Evolutionary conservation across 345 rosid genomes (phyloP).

Genomic region (Moricandia moricandioides): DNA sequence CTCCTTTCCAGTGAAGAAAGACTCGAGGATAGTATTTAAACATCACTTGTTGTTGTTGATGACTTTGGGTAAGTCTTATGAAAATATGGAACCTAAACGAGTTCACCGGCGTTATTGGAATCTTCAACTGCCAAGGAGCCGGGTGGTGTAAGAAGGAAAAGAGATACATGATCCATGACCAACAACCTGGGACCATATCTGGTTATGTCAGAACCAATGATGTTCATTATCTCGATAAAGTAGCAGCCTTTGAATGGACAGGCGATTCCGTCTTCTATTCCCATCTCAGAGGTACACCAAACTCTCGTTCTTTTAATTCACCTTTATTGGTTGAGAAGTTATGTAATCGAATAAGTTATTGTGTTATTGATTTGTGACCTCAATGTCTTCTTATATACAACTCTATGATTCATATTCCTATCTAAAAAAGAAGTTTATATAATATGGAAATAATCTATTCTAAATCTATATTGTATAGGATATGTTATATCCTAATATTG

Average conservation of each 20-base stretch:
- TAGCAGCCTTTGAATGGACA: background rate
- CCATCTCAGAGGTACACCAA: background rate
- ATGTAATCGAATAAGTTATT: no score
- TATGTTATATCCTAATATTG: no score
- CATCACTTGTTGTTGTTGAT: background rate
- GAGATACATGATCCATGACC: background rate
- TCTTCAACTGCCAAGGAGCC: slow-evolving; percentile 6
- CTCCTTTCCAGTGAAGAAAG: background rate
- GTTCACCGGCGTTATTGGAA: background rate
- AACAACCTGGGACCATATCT: slow-evolving; percentile 1
- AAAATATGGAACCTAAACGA: slow-evolving; percentile 3
- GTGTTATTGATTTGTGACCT: no score
- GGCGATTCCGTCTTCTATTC: background rate
- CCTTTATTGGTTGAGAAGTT: no score
- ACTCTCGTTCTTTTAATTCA: background rate
- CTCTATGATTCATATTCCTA: no score
- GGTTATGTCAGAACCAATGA: background rate
- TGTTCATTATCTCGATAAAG: background rate
- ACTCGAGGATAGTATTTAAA: no score
- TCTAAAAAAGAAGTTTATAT: no score
- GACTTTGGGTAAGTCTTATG: background rate
- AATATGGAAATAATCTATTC: background rate
- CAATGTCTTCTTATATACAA: no score
- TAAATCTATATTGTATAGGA: background rate
- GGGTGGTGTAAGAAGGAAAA: slow-evolving; percentile 6